Evolutionary conservation across 2,329 filamentous ascomycete species (phyloP).

Genomic region (Botrytis tulipae): DNA sequence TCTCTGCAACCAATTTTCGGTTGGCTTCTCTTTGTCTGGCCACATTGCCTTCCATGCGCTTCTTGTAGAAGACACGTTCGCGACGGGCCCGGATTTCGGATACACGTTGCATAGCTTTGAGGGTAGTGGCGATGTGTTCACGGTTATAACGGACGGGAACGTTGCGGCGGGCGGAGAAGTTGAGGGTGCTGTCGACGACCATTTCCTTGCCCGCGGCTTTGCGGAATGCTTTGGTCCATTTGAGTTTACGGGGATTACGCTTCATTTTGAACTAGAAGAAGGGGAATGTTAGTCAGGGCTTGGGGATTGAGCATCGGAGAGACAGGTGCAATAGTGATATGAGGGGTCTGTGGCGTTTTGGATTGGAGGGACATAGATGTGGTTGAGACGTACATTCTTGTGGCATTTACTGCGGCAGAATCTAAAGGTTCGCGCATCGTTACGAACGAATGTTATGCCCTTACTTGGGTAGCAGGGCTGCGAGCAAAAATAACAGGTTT

Average conservation of each 20-base stretch:
- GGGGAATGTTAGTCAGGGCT: background rate
- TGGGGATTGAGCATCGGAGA: background rate
- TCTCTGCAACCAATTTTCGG: conserved; percentile 84
- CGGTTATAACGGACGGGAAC: conserved; percentile 94
- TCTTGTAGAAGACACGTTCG: conserved; percentile 91
- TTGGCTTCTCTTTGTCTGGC: conserved; percentile 76
- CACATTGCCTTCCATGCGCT: conserved; percentile 87
- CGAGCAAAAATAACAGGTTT: conserved; percentile 60
- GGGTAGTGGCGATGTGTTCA: conserved; percentile 80
- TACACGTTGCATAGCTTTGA: conserved; percentile 89
- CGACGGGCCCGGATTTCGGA: conserved; percentile 78
- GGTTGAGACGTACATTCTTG: conserved; percentile 33
- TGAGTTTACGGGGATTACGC: conserved; percentile 93
- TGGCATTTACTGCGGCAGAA: conserved; percentile 57
- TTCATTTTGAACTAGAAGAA: conserved; percentile 82
- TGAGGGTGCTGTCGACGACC: conserved; percentile 91
- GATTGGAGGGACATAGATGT: background rate
- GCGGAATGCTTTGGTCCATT: conserved; percentile 95
- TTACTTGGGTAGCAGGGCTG: conserved; percentile 64
- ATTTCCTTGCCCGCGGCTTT: conserved; percentile 79
- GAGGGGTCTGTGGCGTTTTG: background rate
- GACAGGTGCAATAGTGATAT: background rate
- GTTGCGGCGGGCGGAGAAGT: conserved; percentile 91
- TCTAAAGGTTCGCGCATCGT: conserved; percentile 50
- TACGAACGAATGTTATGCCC: conserved; percentile 48